Evolutionary conservation across 768 basidiomycete genomes (phyloP), one percentile per base, ranked within the genome.

Genomic region (Agrocybe chaxingu): DNA sequence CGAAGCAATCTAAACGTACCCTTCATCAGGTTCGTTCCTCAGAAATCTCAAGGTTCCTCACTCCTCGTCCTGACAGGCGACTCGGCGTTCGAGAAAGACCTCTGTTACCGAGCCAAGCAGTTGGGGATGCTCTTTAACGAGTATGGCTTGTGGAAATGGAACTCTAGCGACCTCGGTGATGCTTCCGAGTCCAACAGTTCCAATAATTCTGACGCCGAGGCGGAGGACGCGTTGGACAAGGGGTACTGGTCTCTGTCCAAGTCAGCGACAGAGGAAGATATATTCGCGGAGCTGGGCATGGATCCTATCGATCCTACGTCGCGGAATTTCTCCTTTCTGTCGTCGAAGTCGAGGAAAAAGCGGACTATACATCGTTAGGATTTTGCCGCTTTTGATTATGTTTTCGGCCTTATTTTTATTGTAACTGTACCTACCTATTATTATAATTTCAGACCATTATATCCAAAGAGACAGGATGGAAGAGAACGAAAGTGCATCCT

Each of bases 101-200:
- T 80, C 1, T 70, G 70, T 31, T 60, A 55, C 16, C 66, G 68
- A 35, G 87, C 86, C 0, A 46, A 57, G 5, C 68, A 65, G 39
- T 57, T 70, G 2, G 78, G 77, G 11, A 56, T 85, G 58, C 68
- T 75, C 32, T 69, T 88, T 29, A 78, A 84, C 55, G 81, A 83
- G 55, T 78, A 71, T 54, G 87, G 86, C 9, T 66, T 88, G 3
- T 88, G 87, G 87, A 70, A 65, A 44, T 85, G 82, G 80, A 66
- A 64, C 31, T 9, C 29, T 8, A 54, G 53, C 19, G 48, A 47
- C 16, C 30, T 13, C 7, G 13, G 8, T 39, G 31, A 31, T 24
- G 7, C 37, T 31, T 43, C 31, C 40, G 16, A 42, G 5, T n/a
- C 39, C 35, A 24, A 30, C 40, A 19, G n/a, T 39, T 16, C 40